These are phyloP conservation scores for Globisporangium rhizosaccharum DNA, from an alignment of 352 stramenopile species.

Conservation along the genomic window DNA sequence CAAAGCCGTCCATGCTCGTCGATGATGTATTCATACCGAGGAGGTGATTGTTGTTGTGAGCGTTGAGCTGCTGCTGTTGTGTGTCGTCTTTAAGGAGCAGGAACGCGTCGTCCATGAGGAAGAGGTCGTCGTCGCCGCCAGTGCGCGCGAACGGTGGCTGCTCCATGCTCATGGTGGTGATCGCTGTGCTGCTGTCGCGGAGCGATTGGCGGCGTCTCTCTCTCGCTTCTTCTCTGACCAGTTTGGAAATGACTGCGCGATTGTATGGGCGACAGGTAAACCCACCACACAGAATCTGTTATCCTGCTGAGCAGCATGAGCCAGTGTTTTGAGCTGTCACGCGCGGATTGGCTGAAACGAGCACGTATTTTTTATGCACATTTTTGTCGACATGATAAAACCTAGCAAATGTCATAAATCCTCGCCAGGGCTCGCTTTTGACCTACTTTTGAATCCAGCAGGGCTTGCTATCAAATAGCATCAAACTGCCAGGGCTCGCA, in stretches of 20 bases:
- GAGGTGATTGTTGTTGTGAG: constrained; percentile 7
- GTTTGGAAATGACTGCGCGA: too few relatives aligned
- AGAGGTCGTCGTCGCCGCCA: constrained; percentile 15
- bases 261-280: too few relatives aligned
- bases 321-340: constrained; percentile 43
- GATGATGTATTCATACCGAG: constrained; percentile 5
- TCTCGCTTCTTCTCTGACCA: too few relatives aligned
- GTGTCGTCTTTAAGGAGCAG: constrained; percentile 42
- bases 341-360: constrained; percentile 39
- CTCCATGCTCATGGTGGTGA: neutral
- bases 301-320: neutral
- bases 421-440: too few relatives aligned
- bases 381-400: too few relatives aligned
- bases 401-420: too few relatives aligned
- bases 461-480: too few relatives aligned
- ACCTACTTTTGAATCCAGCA: too few relatives aligned
- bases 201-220: too few relatives aligned
- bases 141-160: constrained; percentile 6
- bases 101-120: constrained; percentile 43
- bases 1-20: constrained; percentile 13
- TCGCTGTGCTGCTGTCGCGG: too few relatives aligned
- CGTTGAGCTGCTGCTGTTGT: neutral
- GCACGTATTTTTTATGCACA: too few relatives aligned
- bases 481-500: too few relatives aligned
- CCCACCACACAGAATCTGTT: neutral